Conservation (phyloP, 164 flowering plant species). For the grape (Vitis vinifera) region DNA sequence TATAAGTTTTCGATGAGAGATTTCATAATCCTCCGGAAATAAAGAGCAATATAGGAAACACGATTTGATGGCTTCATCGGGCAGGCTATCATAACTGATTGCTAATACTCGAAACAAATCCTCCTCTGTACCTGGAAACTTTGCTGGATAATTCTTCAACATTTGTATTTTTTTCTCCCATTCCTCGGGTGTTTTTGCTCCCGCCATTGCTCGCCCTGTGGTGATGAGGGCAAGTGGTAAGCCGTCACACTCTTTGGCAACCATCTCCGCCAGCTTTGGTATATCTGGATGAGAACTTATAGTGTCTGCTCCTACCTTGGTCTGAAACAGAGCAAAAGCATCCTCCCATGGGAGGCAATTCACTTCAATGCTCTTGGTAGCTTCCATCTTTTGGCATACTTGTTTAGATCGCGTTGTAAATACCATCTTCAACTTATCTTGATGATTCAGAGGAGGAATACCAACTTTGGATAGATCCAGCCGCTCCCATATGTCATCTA, state of each 20-base stretch:
- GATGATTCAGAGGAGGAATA: neutral
- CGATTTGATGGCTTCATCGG: neutral
- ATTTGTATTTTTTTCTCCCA: constrained; percentile 6
- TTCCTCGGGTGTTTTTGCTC: constrained; percentile 7
- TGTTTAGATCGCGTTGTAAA: constrained; percentile 6
- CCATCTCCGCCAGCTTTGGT: neutral
- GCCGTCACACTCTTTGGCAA: constrained; percentile 13
- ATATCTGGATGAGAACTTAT: constrained; percentile 12
- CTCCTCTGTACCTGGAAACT: neutral
- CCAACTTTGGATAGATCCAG: neutral
- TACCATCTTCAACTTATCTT: constrained; percentile 4
- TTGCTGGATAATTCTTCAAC: neutral
- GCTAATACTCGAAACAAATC: no score
- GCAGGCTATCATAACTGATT: constrained; percentile 13
- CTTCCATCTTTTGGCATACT: constrained; percentile 15
- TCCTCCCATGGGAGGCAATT: neutral
- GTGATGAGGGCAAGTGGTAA: constrained; percentile 17
- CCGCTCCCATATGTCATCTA: neutral
- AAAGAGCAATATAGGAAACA: constrained; percentile 17
- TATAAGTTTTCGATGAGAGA: neutral
- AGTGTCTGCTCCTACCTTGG: constrained; percentile 13
- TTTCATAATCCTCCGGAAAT: constrained; percentile 5
- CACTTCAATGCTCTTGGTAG: constrained; percentile 9
- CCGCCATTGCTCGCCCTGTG: constrained; percentile 13
- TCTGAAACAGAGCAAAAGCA: constrained; percentile 15